Conservation (phyloP, 768 basidiomycete genomes). For the Cubamyces lactineus region DNA sequence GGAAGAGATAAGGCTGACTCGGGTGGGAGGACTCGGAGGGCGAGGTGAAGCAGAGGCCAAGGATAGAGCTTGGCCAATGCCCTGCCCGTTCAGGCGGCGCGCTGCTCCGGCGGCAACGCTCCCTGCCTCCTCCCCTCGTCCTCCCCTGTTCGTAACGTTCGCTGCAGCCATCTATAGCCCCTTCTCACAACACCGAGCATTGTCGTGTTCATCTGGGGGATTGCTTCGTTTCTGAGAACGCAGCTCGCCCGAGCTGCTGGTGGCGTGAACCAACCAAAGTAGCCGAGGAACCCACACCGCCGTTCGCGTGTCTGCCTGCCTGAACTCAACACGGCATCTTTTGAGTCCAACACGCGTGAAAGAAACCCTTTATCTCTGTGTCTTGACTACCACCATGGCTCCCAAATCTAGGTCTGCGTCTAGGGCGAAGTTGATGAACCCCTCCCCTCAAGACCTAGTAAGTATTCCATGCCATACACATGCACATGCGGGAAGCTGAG, state of each 20-base stretch:
- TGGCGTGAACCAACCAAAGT: slow-evolving; percentile 8
- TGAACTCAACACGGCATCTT: not conserved
- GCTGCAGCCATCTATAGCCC: not conserved
- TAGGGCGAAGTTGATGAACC: slow-evolving; percentile 11
- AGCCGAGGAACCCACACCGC: not conserved
- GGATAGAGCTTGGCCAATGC: not conserved
- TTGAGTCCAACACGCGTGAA: not conserved
- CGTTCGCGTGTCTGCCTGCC: slow-evolving; percentile 1
- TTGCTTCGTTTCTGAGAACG: not conserved
- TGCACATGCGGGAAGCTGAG: not conserved
- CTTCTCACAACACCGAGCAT: not conserved
- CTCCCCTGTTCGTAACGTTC: not conserved
- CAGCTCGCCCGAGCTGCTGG: not conserved
- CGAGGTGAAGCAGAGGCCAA: too few relatives aligned
- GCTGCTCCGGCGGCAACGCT: slow-evolving; percentile 5
- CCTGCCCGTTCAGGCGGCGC: not conserved
- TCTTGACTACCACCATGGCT: slow-evolving; percentile 7
- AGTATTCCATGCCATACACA: not conserved
- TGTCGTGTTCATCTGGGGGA: not conserved
- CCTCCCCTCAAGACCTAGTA: slow-evolving; percentile 25
- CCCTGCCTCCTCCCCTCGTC: not conserved
- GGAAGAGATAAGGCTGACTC: slow-evolving; percentile 10
- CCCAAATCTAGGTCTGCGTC: slow-evolving; percentile 3
- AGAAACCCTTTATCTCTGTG: not conserved
- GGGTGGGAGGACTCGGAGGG: not conserved